Conservation (phyloP, 2,329 filamentous ascomycete species). For the Drechslerella stenobrocha region DNA sequence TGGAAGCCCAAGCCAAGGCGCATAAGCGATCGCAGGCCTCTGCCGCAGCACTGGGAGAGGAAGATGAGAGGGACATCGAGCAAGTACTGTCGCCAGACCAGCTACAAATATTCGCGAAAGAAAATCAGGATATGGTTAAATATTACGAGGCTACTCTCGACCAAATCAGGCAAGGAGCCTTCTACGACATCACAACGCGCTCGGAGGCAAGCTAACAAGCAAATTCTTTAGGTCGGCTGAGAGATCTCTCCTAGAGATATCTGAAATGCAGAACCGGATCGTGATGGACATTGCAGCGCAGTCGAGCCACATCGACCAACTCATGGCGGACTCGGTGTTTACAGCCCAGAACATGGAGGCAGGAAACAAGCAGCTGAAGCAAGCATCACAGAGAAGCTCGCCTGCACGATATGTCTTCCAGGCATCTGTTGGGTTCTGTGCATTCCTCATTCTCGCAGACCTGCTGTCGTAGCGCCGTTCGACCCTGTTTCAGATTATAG, state of each 20-base stretch:
- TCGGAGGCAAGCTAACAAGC: not conserved
- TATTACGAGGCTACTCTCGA: conserved; percentile 92
- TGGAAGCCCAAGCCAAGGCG: conserved; percentile 48
- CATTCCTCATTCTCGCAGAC: conserved; percentile 77
- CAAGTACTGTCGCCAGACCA: conserved; percentile 77
- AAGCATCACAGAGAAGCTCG: conserved; percentile 72
- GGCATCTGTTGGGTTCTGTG: conserved; percentile 73
- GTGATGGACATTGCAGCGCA: conserved; percentile 83
- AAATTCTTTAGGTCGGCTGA: conserved; percentile 70
- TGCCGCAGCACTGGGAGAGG: conserved; percentile 50
- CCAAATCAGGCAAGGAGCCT: conserved; percentile 73
- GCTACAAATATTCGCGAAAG: conserved; percentile 87
- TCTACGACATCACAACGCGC: not conserved
- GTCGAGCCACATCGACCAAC: conserved; percentile 82
- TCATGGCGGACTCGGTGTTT: conserved; percentile 78
- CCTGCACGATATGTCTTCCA: conserved; percentile 78
- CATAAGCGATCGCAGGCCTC: conserved; percentile 50
- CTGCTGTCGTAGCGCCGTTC: conserved; percentile 61
- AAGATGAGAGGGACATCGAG: conserved; percentile 52
- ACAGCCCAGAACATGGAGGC: conserved; percentile 84
- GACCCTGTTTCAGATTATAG: not conserved
- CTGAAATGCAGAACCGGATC: conserved; percentile 85
- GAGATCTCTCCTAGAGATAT: conserved; percentile 87
- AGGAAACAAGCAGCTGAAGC: conserved; percentile 88
- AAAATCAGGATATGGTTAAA: conserved; percentile 88